Base-by-base conservation (phyloP, 2,329 filamentous ascomycete genomes). In the Pyrenophora teres region DNA sequence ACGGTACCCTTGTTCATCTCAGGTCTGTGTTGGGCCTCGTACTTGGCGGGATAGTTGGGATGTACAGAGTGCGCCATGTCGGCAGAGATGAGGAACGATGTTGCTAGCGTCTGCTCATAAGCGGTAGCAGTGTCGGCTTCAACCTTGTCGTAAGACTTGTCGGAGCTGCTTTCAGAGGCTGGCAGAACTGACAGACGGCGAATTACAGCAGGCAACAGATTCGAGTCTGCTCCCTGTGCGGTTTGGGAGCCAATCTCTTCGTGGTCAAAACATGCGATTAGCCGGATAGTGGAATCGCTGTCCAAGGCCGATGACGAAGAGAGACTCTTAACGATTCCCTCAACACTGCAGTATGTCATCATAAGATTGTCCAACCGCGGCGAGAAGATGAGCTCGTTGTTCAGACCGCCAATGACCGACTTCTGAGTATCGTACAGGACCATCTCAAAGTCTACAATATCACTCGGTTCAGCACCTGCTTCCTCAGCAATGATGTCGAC, bases 51-150 rank as follows among this genome's bases (percentile, higher is more conserved):
- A 73, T 97, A 99, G 79, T 99, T 99, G 50, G 94, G 94, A 75
- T 99, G 91, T 12, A 99, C 87, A 4, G 89, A 89, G 78, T 99
- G 94, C 1, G 94, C 92, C 94, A 99, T 97, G 73, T 99, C 94
- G 45, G 94, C 94, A 5, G 91, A 96, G 57, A 99, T 82, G 52
- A 99, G 85, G 82, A 99, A 97, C 1, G 92, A 97, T 23, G 88
- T 89, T 5, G 92, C 84, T 45, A 96, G 82, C 1, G 90, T 94
- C 79, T 97, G 93, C 77, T 99, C 94, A 72, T 92, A 97, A 30
- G 92, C 91, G 1, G 92, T 96, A 12, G 87, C 77, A 18, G 78
- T 76, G 10, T 87, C 85, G 16, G 76, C 75, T 52, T 83, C 80
- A 75, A 81, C 63, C 57, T 78, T 80, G 60, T 88, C 85, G 74